Conservation (phyloP, 2,329 filamentous ascomycete species). For the Hypoxylon sp. region DNA sequence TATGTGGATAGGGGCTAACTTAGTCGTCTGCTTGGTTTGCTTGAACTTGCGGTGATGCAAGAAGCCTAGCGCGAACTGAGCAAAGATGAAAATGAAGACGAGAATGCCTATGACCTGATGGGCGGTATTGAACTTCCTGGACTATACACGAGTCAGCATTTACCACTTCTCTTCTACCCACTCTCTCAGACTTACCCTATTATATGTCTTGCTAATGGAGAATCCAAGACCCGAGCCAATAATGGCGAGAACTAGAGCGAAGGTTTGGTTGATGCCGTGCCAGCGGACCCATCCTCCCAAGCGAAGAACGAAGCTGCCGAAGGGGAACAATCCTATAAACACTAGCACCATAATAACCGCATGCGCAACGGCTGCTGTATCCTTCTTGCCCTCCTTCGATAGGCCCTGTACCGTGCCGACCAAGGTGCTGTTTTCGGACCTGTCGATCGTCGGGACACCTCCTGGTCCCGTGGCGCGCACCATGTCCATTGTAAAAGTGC, state of each 20-base stretch:
- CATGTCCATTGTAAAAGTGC: conserved; percentile 65
- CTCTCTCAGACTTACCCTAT: conserved; percentile 56
- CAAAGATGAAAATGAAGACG: conserved; percentile 59
- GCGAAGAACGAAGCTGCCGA: conserved; percentile 63
- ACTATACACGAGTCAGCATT: conserved; percentile 47
- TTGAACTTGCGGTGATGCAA: conserved; percentile 64
- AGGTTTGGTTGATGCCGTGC: conserved; percentile 63
- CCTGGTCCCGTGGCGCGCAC: conserved; percentile 56
- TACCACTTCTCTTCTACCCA: conserved; percentile 6
- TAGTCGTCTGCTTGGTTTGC: conserved; percentile 58
- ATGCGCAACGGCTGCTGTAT: conserved; percentile 55
- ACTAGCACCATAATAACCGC: conserved; percentile 63
- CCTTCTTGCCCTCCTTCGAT: conserved; percentile 43
- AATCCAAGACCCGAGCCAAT: conserved; percentile 62
- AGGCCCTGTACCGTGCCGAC: conserved; percentile 47
- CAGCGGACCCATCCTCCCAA: conserved; percentile 60
- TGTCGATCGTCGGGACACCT: conserved; percentile 53
- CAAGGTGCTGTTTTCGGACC: conserved; percentile 41
- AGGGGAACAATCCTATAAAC: conserved; percentile 64
- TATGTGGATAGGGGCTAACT: conserved; percentile 62
- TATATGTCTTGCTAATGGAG: conserved; percentile 61
- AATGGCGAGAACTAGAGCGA: conserved; percentile 59
- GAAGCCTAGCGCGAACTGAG: conserved; percentile 63
- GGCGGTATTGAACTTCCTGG: conserved; percentile 59
- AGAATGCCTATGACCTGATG: conserved; percentile 69